phyloP scores from a whole-genome alignment of 108 stramenopile species.

The Cylindrotheca fusiformis region DNA sequence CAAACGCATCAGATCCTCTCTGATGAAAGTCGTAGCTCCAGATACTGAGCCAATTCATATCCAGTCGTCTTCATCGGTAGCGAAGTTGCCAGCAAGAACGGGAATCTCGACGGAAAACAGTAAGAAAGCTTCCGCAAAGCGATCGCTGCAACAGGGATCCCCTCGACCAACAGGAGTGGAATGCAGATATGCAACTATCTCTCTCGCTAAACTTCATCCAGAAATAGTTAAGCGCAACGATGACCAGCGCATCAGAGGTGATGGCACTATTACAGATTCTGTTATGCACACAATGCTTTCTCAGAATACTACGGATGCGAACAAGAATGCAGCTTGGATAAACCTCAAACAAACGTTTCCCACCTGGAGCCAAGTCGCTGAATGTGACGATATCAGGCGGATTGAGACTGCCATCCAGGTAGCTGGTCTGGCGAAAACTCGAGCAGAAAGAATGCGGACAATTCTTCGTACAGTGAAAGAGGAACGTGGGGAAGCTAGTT shows the following conservation, averaged over 20 bases:
- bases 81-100: too few species aligned
- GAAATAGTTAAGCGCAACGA: not conserved
- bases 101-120: too few species aligned
- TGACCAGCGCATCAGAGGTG: slow-evolving; percentile 13
- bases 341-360: slow-evolving; percentile 58
- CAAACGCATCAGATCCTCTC: too few species aligned
- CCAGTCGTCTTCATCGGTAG: too few species aligned
- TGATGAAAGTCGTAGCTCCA: too few species aligned
- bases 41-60: too few species aligned
- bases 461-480: slow-evolving; percentile 46
- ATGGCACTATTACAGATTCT: slow-evolving; percentile 49
- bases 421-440: slow-evolving; percentile 64
- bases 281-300: slow-evolving; percentile 74
- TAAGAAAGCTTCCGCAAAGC: slow-evolving; percentile 15
- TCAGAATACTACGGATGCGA: slow-evolving; percentile 79
- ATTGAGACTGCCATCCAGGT: slow-evolving; percentile 57
- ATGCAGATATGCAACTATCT: not conserved
- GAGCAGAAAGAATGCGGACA: slow-evolving; percentile 51
- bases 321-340: slow-evolving; percentile 51
- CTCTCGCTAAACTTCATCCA: not conserved
- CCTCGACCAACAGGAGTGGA: not conserved
- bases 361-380: slow-evolving; percentile 49
- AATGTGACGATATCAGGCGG: slow-evolving; percentile 13
- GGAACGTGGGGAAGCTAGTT: slow-evolving; percentile 54
- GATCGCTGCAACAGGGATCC: not conserved